A percentile compares a stretch with the other conserved stretches of the same genome.
Evolutionary conservation across 2,329 filamentous ascomycete species (phyloP).

Genomic region (Arthrobotrys conoides): DNA sequence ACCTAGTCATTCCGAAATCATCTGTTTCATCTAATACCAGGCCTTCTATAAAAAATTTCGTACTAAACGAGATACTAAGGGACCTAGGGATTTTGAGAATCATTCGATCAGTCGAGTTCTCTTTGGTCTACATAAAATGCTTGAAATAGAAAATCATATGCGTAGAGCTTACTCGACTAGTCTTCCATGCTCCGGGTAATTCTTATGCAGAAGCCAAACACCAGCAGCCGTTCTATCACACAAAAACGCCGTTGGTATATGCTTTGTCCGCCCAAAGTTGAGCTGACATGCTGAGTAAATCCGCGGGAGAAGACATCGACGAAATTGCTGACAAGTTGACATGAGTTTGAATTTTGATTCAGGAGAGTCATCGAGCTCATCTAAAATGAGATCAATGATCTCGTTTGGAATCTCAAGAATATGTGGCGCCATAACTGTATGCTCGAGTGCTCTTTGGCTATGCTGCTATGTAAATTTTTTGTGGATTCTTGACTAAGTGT

Average conservation of each 20-base stretch:
- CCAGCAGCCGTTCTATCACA: not conserved
- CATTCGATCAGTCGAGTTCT: not conserved
- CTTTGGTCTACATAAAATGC: no score
- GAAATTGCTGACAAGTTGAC: slow-evolving; percentile 16
- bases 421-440: not conserved
- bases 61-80: not conserved
- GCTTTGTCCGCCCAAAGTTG: not conserved
- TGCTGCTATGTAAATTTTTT: no score
- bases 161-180: not conserved
- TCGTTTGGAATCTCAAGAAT: slow-evolving; percentile 7
- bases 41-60: not conserved
- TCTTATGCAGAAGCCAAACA: not conserved
- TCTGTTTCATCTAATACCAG: not conserved
- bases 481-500: no score
- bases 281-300: not conserved
- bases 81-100: not conserved
- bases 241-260: not conserved
- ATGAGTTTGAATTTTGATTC: not conserved
- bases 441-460: no score
- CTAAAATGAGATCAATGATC: slow-evolving; percentile 1
- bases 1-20: not conserved
- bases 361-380: not conserved
- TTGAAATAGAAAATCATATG: not conserved
- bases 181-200: not conserved
- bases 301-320: not conserved